These are phyloP conservation scores for Paraconiothyrium brasiliense DNA, from an alignment of 2,329 filamentous ascomycete species.

Conservation along the genomic window DNA sequence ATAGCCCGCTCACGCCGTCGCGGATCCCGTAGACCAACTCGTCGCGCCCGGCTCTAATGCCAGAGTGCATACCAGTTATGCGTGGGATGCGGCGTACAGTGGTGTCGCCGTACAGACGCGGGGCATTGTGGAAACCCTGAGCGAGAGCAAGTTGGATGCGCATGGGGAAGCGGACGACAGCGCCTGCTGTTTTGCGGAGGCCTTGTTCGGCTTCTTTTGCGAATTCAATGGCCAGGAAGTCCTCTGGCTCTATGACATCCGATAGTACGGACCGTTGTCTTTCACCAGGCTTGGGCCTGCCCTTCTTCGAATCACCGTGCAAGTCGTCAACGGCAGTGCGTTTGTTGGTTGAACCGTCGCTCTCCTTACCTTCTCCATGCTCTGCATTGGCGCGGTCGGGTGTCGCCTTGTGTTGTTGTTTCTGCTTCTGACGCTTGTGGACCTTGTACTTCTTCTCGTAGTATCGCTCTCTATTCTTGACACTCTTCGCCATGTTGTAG, in stretches of 20 bases:
- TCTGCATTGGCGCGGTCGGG: slow-evolving; percentile 31
- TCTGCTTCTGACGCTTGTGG: slow-evolving; percentile 41
- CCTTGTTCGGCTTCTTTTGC: slow-evolving; percentile 63
- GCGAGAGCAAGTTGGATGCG: slow-evolving; percentile 69
- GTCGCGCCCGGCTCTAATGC: slow-evolving; percentile 66
- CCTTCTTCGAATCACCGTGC: slow-evolving; percentile 18
- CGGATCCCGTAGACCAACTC: slow-evolving; percentile 72
- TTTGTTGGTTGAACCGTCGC: slow-evolving; percentile 25
- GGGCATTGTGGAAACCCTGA: slow-evolving; percentile 76
- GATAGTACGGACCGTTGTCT: slow-evolving; percentile 41
- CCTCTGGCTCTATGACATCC: slow-evolving; percentile 39
- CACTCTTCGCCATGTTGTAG: slow-evolving; percentile 66
- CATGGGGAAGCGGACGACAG: slow-evolving; percentile 67
- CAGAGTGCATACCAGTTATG: slow-evolving; percentile 72
- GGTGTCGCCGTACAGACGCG: slow-evolving; percentile 74
- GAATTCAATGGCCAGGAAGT: slow-evolving; percentile 43
- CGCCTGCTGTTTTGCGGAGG: slow-evolving; percentile 60
- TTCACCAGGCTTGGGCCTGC: slow-evolving; percentile 24
- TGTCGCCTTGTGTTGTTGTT: slow-evolving; percentile 34
- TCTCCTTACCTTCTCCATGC: slow-evolving; percentile 9
- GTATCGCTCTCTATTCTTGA: slow-evolving; percentile 63
- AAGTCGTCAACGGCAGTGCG: slow-evolving; percentile 29
- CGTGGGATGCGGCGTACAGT: slow-evolving; percentile 71
- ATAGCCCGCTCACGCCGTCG: slow-evolving; percentile 71
- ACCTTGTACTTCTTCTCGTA: slow-evolving; percentile 57